Conservation (phyloP, 805 yeast genomes). For the Yueomyces sinensis region DNA sequence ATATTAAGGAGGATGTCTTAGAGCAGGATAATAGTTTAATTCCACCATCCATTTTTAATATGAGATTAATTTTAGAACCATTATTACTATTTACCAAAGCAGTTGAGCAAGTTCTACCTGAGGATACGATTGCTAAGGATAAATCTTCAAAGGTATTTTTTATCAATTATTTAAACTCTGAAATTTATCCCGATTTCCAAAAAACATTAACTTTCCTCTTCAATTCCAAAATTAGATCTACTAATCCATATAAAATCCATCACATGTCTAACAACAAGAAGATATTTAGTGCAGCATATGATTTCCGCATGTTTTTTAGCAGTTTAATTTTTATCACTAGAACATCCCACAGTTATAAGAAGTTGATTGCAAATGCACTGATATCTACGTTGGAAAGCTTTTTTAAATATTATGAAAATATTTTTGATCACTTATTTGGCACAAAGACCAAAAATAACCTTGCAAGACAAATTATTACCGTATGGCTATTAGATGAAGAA, state of each 20-base stretch:
- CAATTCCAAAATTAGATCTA: constrained; percentile 30
- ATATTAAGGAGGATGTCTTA: constrained; percentile 46
- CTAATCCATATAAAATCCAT: constrained; percentile 27
- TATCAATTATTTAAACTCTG: constrained; percentile 45
- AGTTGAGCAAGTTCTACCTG: constrained; percentile 30
- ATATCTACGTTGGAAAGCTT: constrained; percentile 26
- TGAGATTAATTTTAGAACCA: constrained; percentile 66
- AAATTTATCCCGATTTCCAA: constrained; percentile 53
- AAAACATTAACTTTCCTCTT: constrained; percentile 41
- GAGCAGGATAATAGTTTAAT: constrained; percentile 52
- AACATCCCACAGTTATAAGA: constrained; percentile 33
- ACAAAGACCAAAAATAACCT: constrained; percentile 9
- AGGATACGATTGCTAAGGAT: constrained; percentile 7
- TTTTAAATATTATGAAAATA: constrained; percentile 24
- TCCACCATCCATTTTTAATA: constrained; percentile 61
- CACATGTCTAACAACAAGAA: constrained; percentile 21
- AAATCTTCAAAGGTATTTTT: constrained; percentile 36
- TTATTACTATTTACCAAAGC: constrained; percentile 57
- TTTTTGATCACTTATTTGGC: constrained; percentile 19
- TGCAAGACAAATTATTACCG: constrained; percentile 15
- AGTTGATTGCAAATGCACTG: constrained; percentile 35
- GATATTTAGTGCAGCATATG: constrained; percentile 18
- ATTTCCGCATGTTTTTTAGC: constrained; percentile 16
- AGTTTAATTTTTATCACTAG: constrained; percentile 20
- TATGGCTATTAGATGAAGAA: constrained; percentile 27